Evolutionary conservation across 2,329 filamentous ascomycete species (phyloP), one percentile per base, ranked within the genome.

Genomic region (Rutstroemia sp.): DNA sequence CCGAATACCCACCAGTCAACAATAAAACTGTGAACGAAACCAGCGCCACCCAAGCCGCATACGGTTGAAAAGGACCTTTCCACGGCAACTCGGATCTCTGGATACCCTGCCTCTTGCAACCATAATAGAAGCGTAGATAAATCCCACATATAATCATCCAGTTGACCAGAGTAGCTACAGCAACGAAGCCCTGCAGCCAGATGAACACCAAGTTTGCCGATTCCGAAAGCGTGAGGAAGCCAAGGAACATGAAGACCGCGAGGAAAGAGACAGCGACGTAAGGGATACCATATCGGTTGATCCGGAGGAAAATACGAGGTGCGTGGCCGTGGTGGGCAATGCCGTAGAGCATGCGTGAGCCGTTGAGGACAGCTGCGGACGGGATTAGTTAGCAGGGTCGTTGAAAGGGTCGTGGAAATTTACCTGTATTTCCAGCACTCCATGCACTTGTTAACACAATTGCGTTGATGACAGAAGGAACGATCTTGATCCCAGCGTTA

Each of bases 381-480:
- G 46, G 23, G 25, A 7, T 27, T 7, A 48, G 44, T 21, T 21
- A 21, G 39, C 19, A 6, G 12, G 12, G 3, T 19, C n/a, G 16
- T 7, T 10, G 10, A 5, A 16, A 5, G 3, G 2, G 2, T 2
- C 5, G 2, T 21, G 7, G 3, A 6, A 3, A 25, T 30, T 12
- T 8, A 50, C 53, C 53, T 62, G 86, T 81, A 63, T 90, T 90
- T 0, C 80, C 83, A 0, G 86, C 78, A 0, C 85, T 89, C 72
- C 82, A 85, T 0, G 84, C 86, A 0, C 84, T 87, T 0, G 84
- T 88, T 61, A 91, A 76, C 62, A 92, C 84, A 23, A 91, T 76
- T 34, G 86, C 87, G 68, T 92, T 92, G 70, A 92, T 84, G 53
- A 92, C 79, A 6, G 81, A 83, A 0, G 86, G 84, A 5, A 91